Evolutionary conservation across 495 filamentous ascomycete genomes (phyloP).

Genomic region (Tirmania nivea): DNA sequence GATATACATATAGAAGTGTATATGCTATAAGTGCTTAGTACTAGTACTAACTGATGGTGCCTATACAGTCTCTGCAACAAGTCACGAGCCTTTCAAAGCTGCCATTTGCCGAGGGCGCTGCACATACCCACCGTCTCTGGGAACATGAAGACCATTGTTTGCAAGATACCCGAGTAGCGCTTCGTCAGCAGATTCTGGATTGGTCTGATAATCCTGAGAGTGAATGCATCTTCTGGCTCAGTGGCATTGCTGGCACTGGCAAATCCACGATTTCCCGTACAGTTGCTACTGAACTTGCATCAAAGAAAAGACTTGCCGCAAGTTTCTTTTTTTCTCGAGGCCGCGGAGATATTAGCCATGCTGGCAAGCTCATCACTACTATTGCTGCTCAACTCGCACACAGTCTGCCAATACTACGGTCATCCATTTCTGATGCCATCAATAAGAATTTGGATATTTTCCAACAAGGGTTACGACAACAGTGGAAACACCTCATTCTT

Average conservation of each 20-base stretch:
- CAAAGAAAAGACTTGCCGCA: conserved; percentile 3
- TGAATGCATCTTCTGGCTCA: conserved; percentile 21
- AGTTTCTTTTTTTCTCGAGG: conserved; percentile 4
- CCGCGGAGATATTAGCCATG: conserved; percentile 8
- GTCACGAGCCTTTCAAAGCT: background rate
- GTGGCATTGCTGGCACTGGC: conserved; percentile 17
- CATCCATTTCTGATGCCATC: conserved; percentile 4
- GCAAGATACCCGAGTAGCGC: conserved; percentile 4
- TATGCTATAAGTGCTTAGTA: too few species aligned
- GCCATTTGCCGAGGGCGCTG: background rate
- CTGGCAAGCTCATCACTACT: conserved; percentile 8
- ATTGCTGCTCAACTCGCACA: conserved; percentile 10
- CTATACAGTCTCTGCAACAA: background rate
- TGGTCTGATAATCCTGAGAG: conserved; percentile 3
- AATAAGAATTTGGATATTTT: conserved; percentile 1
- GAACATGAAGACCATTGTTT: conserved; percentile 4
- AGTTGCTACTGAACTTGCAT: background rate
- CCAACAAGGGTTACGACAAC: conserved; percentile 1
- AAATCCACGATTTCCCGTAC: conserved; percentile 21
- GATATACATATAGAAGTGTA: too few species aligned
- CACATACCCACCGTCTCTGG: background rate
- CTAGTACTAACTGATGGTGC: too few species aligned
- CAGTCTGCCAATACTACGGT: background rate
- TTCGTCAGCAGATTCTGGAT: conserved; percentile 3
- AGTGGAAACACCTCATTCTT: conserved; percentile 11